Percentiles rank a stretch among this genome's conserved stretches.
Evolutionary conservation across 345 rosid genomes (phyloP).

Genomic region (Eucalyptus urophylla): DNA sequence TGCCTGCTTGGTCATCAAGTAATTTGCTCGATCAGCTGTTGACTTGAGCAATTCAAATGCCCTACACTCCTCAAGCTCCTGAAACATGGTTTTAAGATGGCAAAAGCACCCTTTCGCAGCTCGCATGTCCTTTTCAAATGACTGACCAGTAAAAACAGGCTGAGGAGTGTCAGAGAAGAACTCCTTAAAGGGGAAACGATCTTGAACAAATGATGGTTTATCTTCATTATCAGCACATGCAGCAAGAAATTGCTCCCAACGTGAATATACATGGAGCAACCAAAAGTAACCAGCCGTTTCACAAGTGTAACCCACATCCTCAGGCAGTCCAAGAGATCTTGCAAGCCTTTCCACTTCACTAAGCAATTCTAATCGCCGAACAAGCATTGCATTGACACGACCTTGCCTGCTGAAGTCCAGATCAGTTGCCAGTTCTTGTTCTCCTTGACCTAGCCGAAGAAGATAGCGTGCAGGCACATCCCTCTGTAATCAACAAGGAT

Average conservation of each 20-base stretch:
- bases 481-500: constrained; percentile 32
- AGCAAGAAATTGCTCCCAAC: constrained; percentile 94
- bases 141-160: constrained; percentile 70
- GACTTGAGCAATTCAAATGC: constrained; percentile 99
- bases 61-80: constrained; percentile 98
- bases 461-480: constrained; percentile 99
- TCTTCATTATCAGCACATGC: constrained; percentile 76
- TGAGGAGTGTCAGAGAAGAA: constrained; percentile 80
- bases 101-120: constrained; percentile 89
- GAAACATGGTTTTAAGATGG: constrained; percentile 89
- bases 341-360: constrained; percentile 96
- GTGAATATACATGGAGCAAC: constrained; percentile 95
- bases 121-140: constrained; percentile 92
- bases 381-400: constrained; percentile 97
- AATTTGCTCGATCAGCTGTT: constrained; percentile 98
- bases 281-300: constrained; percentile 99
- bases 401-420: constrained; percentile 98
- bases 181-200: constrained; percentile 84
- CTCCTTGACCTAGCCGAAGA: constrained; percentile 99
- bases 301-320: constrained; percentile 97
- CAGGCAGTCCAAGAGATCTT: constrained; percentile 88
- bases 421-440: constrained; percentile 98
- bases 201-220: constrained; percentile 63
- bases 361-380: constrained; percentile 85
- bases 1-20: constrained; percentile 97